Percentiles rank a stretch among this genome's conserved stretches.
Conservation (phyloP, 345 rosid species). For the Eutrema yunnanense region DNA sequence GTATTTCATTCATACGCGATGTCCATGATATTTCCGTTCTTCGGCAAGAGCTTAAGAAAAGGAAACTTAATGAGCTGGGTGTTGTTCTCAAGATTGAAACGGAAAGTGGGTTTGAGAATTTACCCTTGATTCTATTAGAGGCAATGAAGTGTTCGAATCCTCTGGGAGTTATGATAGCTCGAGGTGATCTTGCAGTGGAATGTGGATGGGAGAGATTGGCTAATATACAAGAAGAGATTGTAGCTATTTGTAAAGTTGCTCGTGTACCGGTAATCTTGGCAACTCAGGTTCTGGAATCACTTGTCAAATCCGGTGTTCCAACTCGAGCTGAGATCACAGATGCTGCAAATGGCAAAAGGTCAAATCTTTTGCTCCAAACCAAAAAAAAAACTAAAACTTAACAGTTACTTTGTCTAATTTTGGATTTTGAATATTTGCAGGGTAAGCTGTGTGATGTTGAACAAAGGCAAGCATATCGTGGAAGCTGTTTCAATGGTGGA, state of each 20-base stretch:
- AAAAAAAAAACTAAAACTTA: background rate
- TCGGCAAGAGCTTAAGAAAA: constrained; percentile 47
- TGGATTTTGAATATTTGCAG: constrained; percentile 19
- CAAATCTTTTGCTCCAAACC: background rate
- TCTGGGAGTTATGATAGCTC: constrained; percentile 64
- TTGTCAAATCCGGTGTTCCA: constrained; percentile 61
- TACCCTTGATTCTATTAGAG: constrained; percentile 48
- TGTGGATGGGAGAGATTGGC: constrained; percentile 77
- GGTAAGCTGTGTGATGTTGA: constrained; percentile 59
- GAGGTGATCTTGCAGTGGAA: constrained; percentile 81
- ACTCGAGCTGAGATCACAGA: constrained; percentile 72
- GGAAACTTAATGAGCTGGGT: constrained; percentile 45
- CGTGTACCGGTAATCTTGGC: constrained; percentile 60
- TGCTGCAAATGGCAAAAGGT: constrained; percentile 57
- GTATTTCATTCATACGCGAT: constrained; percentile 57
- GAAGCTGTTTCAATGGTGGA: constrained; percentile 54
- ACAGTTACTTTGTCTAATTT: background rate
- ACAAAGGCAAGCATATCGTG: constrained; percentile 56
- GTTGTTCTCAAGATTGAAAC: constrained; percentile 64
- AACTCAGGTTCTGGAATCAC: constrained; percentile 69
- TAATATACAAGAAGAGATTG: constrained; percentile 60
- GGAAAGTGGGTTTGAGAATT: constrained; percentile 43
- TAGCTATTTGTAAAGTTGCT: constrained; percentile 45
- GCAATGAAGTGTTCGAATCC: constrained; percentile 64
- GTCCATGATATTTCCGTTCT: constrained; percentile 47